phyloP scores from a whole-genome alignment of 441 rosid genomes.

The Theobroma grandiflorum region DNA sequence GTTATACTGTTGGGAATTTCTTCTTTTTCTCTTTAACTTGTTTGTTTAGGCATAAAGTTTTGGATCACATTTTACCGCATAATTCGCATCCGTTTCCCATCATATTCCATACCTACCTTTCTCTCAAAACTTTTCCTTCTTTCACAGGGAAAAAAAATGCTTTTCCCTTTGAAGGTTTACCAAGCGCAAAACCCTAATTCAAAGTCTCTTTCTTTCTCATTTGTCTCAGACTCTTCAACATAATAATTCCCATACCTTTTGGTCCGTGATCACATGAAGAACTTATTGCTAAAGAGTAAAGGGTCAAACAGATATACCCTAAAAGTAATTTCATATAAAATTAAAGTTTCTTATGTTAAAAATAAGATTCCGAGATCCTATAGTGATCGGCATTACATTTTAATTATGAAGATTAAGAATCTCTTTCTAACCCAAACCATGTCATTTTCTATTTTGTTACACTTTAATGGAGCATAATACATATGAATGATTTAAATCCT shows the following conservation, averaged over 20 bases:
- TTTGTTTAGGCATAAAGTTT: slow-evolving; percentile 7
- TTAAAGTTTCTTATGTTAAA: not conserved
- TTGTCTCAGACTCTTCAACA: not conserved
- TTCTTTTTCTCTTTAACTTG: not conserved
- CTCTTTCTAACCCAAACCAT: not conserved
- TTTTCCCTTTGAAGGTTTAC: not conserved
- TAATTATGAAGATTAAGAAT: slow-evolving; percentile 20
- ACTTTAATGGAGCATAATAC: not conserved
- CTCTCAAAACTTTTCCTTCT: not conserved
- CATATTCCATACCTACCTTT: slow-evolving; percentile 4
- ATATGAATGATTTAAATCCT: not conserved
- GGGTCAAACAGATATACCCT: not conserved
- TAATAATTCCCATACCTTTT: not conserved
- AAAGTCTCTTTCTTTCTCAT: not conserved
- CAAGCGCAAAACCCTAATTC: slow-evolving; percentile 13
- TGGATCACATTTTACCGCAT: slow-evolving; percentile 13
- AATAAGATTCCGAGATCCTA: not conserved
- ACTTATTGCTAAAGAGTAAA: not conserved
- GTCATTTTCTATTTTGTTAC: not conserved
- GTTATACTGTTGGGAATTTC: not conserved
- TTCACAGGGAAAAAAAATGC: slow-evolving; percentile 1
- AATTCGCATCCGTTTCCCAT: slow-evolving; percentile 20
- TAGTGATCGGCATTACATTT: not conserved
- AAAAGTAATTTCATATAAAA: too few relatives aligned
- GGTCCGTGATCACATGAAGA: not conserved